Conservation (phyloP, 179 eudicot genomes). For the Corrigiola litoralis region DNA sequence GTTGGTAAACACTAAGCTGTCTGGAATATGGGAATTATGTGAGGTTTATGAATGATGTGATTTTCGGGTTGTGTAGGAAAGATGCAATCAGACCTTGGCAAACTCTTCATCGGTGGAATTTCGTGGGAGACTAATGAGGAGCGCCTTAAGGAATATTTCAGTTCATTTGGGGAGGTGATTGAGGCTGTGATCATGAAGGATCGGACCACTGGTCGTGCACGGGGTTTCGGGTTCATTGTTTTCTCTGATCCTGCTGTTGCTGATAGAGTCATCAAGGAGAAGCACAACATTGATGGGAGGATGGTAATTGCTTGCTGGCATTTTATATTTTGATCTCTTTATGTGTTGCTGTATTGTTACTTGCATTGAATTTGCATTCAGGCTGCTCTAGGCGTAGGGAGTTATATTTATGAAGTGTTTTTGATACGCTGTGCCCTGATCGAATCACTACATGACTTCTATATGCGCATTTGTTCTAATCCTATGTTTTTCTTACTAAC, state of each 20-base stretch:
- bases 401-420: neutral
- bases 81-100: conserved; percentile 87
- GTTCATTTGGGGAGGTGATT: conserved; percentile 63
- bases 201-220: conserved; percentile 77
- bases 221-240: conserved; percentile 84
- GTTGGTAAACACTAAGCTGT: too few relatives aligned
- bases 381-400: neutral
- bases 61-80: conserved; percentile 34
- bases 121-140: conserved; percentile 90
- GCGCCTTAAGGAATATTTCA: conserved; percentile 67
- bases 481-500: neutral
- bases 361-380: neutral
- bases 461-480: neutral
- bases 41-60: conserved; percentile 14
- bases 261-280: conserved; percentile 70
- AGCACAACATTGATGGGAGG: conserved; percentile 77
- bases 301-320: conserved; percentile 42
- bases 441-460: neutral
- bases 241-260: conserved; percentile 74
- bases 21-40: conserved; percentile 1
- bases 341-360: neutral
- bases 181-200: conserved; percentile 90
- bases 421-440: neutral
- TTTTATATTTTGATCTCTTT: conserved; percentile 5
- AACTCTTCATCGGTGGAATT: conserved; percentile 81